A percentile compares a stretch with the other conserved stretches of the same genome.
These are phyloP conservation scores for Trametes punicea DNA, from an alignment of 768 basidiomycete species.

Conservation along the genomic window DNA sequence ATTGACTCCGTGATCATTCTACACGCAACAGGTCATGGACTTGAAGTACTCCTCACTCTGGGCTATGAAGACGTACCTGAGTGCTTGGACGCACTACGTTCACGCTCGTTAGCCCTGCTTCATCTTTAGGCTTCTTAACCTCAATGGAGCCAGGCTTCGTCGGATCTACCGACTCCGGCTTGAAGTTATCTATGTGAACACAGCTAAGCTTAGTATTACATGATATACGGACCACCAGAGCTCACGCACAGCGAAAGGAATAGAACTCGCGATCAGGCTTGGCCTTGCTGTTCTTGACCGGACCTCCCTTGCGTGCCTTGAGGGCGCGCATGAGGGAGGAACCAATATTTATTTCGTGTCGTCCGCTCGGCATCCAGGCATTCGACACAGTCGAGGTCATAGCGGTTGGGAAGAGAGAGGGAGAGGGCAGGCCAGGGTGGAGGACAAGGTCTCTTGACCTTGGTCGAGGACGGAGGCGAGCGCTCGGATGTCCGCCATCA, in stretches of 20 bases:
- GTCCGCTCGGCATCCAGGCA: slow-evolving; percentile 62
- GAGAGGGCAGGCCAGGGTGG: slow-evolving; percentile 3
- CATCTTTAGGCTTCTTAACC: slow-evolving; percentile 51
- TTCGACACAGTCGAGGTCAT: slow-evolving; percentile 43
- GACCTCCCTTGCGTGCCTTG: slow-evolving; percentile 59
- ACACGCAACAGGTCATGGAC: too few relatives aligned
- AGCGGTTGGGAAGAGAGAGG: slow-evolving; percentile 12
- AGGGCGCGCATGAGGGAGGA: slow-evolving; percentile 60
- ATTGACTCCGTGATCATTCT: slow-evolving; percentile 40
- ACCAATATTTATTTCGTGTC: slow-evolving; percentile 58
- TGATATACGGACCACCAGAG: background rate
- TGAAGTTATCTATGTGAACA: slow-evolving; percentile 63
- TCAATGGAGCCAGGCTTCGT: slow-evolving; percentile 64
- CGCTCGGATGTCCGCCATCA: background rate
- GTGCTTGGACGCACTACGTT: slow-evolving; percentile 63
- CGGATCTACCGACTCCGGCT: slow-evolving; percentile 65
- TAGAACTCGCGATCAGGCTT: slow-evolving; percentile 69
- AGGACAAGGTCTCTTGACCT: slow-evolving; percentile 1
- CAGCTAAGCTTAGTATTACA: background rate
- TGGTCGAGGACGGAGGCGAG: background rate
- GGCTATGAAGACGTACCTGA: slow-evolving; percentile 43
- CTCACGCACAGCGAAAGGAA: slow-evolving; percentile 65
- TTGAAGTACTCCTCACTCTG: background rate
- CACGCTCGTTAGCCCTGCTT: slow-evolving; percentile 39
- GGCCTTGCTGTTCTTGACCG: slow-evolving; percentile 39